Evolutionary conservation across 495 filamentous ascomycete species (phyloP).

Genomic region (Annulohypoxylon bovei): DNA sequence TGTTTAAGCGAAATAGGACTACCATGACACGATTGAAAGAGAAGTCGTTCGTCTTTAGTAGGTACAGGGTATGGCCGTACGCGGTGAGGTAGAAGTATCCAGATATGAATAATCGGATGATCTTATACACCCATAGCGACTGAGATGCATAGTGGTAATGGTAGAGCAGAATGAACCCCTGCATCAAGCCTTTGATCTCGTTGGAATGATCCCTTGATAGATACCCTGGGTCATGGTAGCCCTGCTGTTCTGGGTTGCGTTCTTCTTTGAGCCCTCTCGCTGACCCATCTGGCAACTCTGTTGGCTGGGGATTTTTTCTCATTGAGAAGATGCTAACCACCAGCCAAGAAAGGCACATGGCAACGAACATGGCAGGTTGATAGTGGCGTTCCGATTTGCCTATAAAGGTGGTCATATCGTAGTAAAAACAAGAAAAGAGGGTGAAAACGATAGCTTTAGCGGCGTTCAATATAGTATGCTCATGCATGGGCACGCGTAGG

Average conservation of each 20-base stretch:
- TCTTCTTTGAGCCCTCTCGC: neutral
- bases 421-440: constrained; percentile 62
- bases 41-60: constrained; percentile 64
- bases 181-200: constrained; percentile 75
- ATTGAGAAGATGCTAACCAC: constrained; percentile 52
- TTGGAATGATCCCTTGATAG: constrained; percentile 65
- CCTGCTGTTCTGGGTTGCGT: constrained; percentile 16
- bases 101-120: constrained; percentile 65
- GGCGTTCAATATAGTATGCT: neutral
- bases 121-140: constrained; percentile 61
- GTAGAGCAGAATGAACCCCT: constrained; percentile 66
- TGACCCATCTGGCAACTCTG: constrained; percentile 18
- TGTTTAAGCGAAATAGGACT: constrained; percentile 65
- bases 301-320: constrained; percentile 37
- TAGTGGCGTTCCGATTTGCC: constrained; percentile 67
- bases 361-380: constrained; percentile 51
- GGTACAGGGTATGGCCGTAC: constrained; percentile 67
- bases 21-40: constrained; percentile 59
- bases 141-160: constrained; percentile 65
- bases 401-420: constrained; percentile 66
- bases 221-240: constrained; percentile 47
- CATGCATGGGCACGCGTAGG: neutral
- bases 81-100: constrained; percentile 70
- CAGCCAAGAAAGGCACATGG: constrained; percentile 46
- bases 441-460: constrained; percentile 49